Conservation (phyloP, 495 filamentous ascomycete genomes). For the Penicillium longicatenatum region DNA sequence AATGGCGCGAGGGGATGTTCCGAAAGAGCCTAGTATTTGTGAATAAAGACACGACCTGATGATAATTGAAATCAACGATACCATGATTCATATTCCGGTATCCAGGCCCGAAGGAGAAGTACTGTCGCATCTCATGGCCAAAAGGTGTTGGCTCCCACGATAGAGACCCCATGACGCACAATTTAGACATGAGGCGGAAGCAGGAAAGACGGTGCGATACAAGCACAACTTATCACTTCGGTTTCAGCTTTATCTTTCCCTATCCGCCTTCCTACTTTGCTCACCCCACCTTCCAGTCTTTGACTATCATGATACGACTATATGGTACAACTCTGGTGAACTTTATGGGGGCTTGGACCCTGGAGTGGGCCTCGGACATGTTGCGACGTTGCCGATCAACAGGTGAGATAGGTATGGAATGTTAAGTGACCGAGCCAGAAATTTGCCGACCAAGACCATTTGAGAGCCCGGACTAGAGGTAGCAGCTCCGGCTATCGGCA, state of each 20-base stretch:
- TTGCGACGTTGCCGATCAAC: constrained; percentile 11
- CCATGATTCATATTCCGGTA: constrained; percentile 78
- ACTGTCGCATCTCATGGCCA: constrained; percentile 54
- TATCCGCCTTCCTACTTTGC: neutral
- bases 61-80: constrained; percentile 25
- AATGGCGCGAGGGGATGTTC: constrained; percentile 63
- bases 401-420: neutral
- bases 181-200: neutral
- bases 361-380: constrained; percentile 9
- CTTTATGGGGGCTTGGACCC: constrained; percentile 7
- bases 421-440: neutral
- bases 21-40: constrained; percentile 63
- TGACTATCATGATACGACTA: constrained; percentile 13
- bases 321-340: constrained; percentile 13
- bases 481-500: neutral
- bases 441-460: neutral
- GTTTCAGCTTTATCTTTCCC: neutral
- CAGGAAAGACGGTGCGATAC: neutral
- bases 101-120: constrained; percentile 64
- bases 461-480: neutral
- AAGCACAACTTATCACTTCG: neutral
- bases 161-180: neutral
- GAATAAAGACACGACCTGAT: neutral
- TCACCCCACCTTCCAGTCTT: neutral
- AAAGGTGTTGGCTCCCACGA: constrained; percentile 27